These are phyloP conservation scores for Cyclocybe cylindracea DNA, from an alignment of 768 basidiomycete genomes.

Conservation along the genomic window DNA sequence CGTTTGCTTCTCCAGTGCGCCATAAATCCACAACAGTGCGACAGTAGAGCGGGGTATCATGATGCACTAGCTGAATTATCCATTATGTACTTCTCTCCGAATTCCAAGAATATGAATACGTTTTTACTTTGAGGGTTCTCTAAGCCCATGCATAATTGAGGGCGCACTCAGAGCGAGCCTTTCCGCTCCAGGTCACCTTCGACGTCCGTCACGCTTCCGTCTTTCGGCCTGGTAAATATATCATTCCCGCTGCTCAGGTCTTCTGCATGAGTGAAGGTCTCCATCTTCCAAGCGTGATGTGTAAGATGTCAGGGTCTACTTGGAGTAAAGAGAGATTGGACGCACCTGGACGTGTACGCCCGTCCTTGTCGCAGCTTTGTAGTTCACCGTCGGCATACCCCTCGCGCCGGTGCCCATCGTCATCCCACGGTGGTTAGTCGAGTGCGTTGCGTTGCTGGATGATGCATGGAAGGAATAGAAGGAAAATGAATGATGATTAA, in stretches of 20 bases:
- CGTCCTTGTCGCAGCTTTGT: constrained; percentile 14
- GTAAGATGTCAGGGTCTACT: background rate
- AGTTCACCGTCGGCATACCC: constrained; percentile 22
- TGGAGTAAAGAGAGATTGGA: background rate
- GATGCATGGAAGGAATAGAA: background rate
- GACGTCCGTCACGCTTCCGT: constrained; percentile 31
- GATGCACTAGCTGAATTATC: no score
- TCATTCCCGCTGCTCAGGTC: constrained; percentile 17
- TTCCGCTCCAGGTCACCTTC: constrained; percentile 35
- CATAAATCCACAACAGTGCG: no score
- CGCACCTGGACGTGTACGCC: constrained; percentile 52
- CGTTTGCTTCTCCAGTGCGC: no score
- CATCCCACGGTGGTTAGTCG: constrained; percentile 26
- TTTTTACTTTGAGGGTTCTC: no score
- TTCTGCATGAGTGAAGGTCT: constrained; percentile 46
- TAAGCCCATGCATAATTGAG: background rate
- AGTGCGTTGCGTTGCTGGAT: constrained; percentile 21
- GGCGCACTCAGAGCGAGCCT: constrained; percentile 13
- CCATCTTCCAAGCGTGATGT: constrained; percentile 36
- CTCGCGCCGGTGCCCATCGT: constrained; percentile 8
- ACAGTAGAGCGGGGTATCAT: no score
- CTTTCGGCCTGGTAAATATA: constrained; percentile 19
- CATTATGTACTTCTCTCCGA: no score
- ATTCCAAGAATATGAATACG: no score
- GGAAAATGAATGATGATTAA: background rate